Conservation (phyloP, 2,329 filamentous ascomycete genomes). For the Thielaviopsis populi region DNA sequence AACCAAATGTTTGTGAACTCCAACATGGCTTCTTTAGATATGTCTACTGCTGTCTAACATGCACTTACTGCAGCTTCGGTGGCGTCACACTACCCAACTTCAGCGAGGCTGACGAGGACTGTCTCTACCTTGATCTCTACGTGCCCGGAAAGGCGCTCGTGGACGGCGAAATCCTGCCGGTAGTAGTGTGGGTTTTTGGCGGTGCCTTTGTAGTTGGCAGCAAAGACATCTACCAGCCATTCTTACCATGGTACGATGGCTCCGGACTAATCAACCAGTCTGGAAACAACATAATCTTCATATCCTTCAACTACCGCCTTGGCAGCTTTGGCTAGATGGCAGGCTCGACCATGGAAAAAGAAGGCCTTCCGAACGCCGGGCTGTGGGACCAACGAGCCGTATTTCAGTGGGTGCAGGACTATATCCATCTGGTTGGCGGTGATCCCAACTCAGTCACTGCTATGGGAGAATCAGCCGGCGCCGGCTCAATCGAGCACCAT, state of each 20-base stretch:
- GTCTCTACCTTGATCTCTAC: slow-evolving; percentile 35
- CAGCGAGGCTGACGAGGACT: slow-evolving; percentile 28
- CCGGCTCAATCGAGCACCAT: slow-evolving; percentile 35
- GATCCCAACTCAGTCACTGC: slow-evolving; percentile 32
- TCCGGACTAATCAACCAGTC: slow-evolving; percentile 25
- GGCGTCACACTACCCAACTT: slow-evolving; percentile 24
- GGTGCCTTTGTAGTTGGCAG: slow-evolving; percentile 31
- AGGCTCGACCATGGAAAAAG: slow-evolving; percentile 29
- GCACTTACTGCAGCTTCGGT: slow-evolving; percentile 19
- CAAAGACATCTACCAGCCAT: slow-evolving; percentile 26
- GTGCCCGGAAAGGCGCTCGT: slow-evolving; percentile 30
- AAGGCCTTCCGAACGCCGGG: slow-evolving; percentile 30
- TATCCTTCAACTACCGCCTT: slow-evolving; percentile 34
- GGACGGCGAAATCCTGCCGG: slow-evolving; percentile 26
- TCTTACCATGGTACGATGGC: slow-evolving; percentile 28
- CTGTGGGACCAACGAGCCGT: slow-evolving; percentile 31
- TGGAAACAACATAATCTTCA: slow-evolving; percentile 29
- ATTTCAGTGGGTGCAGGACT: slow-evolving; percentile 34
- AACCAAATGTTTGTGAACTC: slow-evolving; percentile 23
- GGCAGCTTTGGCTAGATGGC: slow-evolving; percentile 35
- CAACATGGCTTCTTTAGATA: too few relatives aligned
- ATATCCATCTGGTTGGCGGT: slow-evolving; percentile 33
- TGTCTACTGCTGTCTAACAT: not conserved
- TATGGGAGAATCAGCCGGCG: slow-evolving; percentile 37
- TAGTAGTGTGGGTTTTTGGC: slow-evolving; percentile 33